A percentile compares a stretch with the other conserved stretches of the same genome.
Evolutionary conservation across 140 eudicot species (phyloP).

Genomic region (Bidens hawaiensis): DNA sequence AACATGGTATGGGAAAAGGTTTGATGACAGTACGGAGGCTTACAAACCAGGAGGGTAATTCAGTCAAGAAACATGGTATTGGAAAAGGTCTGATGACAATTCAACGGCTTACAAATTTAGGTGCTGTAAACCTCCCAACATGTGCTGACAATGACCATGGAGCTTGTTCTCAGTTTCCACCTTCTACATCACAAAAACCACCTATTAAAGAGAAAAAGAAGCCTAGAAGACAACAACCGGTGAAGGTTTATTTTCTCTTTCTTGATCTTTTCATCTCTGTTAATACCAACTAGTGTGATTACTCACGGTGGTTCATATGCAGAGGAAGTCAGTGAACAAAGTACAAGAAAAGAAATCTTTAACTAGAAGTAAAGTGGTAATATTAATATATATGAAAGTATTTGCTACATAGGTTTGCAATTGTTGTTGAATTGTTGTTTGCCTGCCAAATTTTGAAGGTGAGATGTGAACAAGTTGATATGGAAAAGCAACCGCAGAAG

Average conservation of each 20-base stretch:
- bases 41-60: constrained; percentile 27
- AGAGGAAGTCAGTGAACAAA: constrained; percentile 51
- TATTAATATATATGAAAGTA: constrained; percentile 2
- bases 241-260: constrained; percentile 36
- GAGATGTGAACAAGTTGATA: constrained; percentile 38
- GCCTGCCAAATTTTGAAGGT: constrained; percentile 32
- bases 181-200: constrained; percentile 27
- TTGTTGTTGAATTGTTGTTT: constrained; percentile 3
- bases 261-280: not conserved
- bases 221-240: constrained; percentile 36
- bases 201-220: constrained; percentile 49
- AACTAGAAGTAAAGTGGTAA: constrained; percentile 47
- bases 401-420: not conserved
- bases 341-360: constrained; percentile 53
- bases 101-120: constrained; percentile 37
- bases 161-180: constrained; percentile 22
- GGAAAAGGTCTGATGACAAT: constrained; percentile 91
- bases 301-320: constrained; percentile 24
- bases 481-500: constrained; percentile 38
- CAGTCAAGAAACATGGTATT: constrained; percentile 60
- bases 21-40: constrained; percentile 56
- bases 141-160: constrained; percentile 27
- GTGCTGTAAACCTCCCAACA: constrained; percentile 34
- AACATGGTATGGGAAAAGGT: constrained; percentile 94
- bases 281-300: constrained; percentile 3